Evolutionary conservation across 345 rosid genomes (phyloP).

Genomic region (Eucalyptus urophylla): DNA sequence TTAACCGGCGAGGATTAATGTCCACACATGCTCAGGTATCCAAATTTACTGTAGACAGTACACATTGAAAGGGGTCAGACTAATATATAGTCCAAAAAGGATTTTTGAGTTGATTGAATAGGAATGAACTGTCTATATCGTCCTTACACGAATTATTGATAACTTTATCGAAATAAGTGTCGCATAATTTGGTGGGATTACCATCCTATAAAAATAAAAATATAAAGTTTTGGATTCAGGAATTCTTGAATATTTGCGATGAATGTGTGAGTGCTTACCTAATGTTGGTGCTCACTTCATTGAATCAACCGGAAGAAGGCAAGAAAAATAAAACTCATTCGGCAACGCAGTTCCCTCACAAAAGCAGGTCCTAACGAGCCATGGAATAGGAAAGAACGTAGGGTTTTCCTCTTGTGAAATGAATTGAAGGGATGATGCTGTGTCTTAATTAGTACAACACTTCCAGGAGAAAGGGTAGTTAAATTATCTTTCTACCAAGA

Average conservation of each 20-base stretch:
- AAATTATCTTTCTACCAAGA: background rate
- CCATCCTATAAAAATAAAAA: background rate
- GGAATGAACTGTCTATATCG: background rate
- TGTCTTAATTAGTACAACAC: background rate
- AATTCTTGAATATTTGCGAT: background rate
- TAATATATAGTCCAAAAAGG: background rate
- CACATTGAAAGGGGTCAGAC: background rate
- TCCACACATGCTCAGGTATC: background rate
- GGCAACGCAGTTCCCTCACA: background rate
- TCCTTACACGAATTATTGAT: rapidly evolving
- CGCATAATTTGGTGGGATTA: background rate
- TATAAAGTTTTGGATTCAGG: background rate
- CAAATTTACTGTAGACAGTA: background rate
- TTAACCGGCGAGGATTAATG: background rate
- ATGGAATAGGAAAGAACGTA: background rate
- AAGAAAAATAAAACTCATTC: background rate
- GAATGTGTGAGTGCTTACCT: background rate
- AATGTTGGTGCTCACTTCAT: background rate
- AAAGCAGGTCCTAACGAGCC: background rate
- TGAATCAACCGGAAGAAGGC: background rate
- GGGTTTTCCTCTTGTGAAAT: background rate
- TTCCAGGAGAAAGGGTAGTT: background rate
- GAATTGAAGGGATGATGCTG: background rate
- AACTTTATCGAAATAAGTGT: background rate
- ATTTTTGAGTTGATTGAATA: background rate